These are phyloP conservation scores for Eutrema japonicum DNA, from an alignment of 345 rosid genomes.

Conservation along the genomic window DNA sequence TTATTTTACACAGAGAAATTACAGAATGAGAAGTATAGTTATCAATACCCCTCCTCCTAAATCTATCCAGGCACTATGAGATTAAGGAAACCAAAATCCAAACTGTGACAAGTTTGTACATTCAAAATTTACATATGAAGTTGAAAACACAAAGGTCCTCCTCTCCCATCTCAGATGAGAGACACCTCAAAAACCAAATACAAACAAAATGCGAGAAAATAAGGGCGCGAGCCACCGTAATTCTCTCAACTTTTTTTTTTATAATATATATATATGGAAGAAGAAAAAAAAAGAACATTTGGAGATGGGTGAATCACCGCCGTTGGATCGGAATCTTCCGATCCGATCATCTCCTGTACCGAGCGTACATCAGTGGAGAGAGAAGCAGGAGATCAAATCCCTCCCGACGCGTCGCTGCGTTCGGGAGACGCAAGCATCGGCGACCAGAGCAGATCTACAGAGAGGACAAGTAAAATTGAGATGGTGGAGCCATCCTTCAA, in stretches of 20 bases:
- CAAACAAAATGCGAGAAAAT: constrained; percentile 5
- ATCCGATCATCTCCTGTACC: not conserved
- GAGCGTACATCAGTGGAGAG: constrained; percentile 41
- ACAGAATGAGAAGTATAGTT: too few relatives aligned
- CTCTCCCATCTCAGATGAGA: not conserved
- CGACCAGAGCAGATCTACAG: constrained; percentile 60
- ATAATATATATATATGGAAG: not conserved
- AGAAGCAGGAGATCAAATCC: constrained; percentile 56
- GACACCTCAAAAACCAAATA: constrained; percentile 22
- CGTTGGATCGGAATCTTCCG: constrained; percentile 17
- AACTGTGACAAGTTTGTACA: constrained; percentile 28
- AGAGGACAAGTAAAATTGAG: constrained; percentile 76
- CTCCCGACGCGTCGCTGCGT: constrained; percentile 62
- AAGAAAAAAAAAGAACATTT: not conserved
- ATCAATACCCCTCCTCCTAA: too few relatives aligned
- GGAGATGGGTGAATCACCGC: constrained; percentile 14
- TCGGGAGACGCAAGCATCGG: constrained; percentile 49
- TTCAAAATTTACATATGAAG: constrained; percentile 29
- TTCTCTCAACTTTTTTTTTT: not conserved
- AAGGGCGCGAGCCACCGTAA: constrained; percentile 45
- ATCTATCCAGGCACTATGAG: too few relatives aligned
- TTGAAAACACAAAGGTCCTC: not conserved
- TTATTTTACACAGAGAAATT: not conserved
- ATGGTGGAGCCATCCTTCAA: constrained; percentile 82
- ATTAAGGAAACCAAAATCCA: not conserved